These are phyloP conservation scores for Coniochaeta sp. DNA, from an alignment of 2,329 filamentous ascomycete species.

Conservation along the genomic window DNA sequence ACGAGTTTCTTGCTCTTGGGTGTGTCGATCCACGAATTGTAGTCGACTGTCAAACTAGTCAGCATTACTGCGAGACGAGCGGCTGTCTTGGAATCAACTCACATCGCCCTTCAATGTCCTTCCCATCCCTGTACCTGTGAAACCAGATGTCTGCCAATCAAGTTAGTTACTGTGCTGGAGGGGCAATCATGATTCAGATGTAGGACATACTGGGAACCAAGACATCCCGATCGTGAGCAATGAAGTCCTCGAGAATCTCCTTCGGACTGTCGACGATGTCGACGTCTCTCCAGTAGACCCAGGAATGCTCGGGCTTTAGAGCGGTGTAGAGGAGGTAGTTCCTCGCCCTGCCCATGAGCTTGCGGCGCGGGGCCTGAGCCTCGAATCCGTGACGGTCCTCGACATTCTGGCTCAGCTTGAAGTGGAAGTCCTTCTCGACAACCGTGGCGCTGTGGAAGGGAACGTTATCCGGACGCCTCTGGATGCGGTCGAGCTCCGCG, in stretches of 20 bases:
- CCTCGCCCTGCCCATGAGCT: conserved; percentile 80
- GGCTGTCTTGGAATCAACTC: conserved; percentile 27
- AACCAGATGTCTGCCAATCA: conserved; percentile 79
- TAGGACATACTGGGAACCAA: conserved; percentile 78
- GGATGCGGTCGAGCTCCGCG: conserved; percentile 79
- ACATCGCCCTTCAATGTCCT: conserved; percentile 94
- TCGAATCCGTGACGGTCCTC: conserved; percentile 78
- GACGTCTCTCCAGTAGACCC: conserved; percentile 98
- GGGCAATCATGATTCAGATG: not conserved
- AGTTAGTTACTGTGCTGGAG: not conserved
- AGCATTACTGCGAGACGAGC: conserved; percentile 7
- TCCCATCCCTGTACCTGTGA: conserved; percentile 73
- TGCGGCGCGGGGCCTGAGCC: conserved; percentile 83
- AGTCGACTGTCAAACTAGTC: conserved; percentile 67
- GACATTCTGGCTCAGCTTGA: conserved; percentile 68
- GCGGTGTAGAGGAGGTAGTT: conserved; percentile 85
- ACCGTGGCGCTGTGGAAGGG: conserved; percentile 82
- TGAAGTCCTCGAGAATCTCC: conserved; percentile 88
- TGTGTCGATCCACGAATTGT: conserved; percentile 98
- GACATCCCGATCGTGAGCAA: conserved; percentile 87
- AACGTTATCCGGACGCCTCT: conserved; percentile 70
- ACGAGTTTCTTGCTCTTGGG: conserved; percentile 72
- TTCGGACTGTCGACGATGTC: conserved; percentile 89
- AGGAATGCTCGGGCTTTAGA: conserved; percentile 88
- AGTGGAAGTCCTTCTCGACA: conserved; percentile 86